Evolutionary conservation across 768 basidiomycete species (phyloP), one percentile per base, ranked within the genome.

Genomic region (Russula sp.): DNA sequence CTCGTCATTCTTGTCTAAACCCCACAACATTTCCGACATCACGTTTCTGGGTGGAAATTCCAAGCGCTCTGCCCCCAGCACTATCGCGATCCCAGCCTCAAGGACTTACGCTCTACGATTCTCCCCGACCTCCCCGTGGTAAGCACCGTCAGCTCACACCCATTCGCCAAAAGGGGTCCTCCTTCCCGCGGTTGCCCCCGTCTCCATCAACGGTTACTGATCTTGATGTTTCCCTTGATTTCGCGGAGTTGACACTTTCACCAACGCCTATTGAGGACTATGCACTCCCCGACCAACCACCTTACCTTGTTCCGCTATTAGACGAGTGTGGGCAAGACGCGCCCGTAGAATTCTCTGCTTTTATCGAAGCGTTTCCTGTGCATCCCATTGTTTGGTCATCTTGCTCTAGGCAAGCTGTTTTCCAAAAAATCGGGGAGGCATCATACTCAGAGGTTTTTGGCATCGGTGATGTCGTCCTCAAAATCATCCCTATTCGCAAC

Each of bases 371-470:
- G 22, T 93, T 93, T 68, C 88, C 87, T 10, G 82, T 80, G 64
- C 90, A 91, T 68, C 81, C 84, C 2, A 77, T 89, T 57, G 79
- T 88, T n/a, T 75, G 70, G 49, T 71, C 73, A 46, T 69, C 70
- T 10, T 64, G 66, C 35, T 66, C 55, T 6, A 63, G 51, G 41
- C 66, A 74, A 63, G 62, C 73, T 25, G 72, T 59, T 7, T 93
- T 93, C 73, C 78, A 75, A 66, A 99, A 99, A 74, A 86, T 98
- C 49, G 96, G 96, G 45, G 97, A 99, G 75, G 97, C 97, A 7
- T 92, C 90, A 52, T 99, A 89, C 73, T 96, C 93, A 0, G 97
- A 99, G 70, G 97, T 99, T 34, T 99, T 92, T 72, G 88, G 88
- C 8, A 87, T 94, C 54, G 88, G 88, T 3, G 83, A 89, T 66